phyloP scores from a whole-genome alignment of 2,329 filamentous ascomycete species.

The Phyllosticta ampelicida region DNA sequence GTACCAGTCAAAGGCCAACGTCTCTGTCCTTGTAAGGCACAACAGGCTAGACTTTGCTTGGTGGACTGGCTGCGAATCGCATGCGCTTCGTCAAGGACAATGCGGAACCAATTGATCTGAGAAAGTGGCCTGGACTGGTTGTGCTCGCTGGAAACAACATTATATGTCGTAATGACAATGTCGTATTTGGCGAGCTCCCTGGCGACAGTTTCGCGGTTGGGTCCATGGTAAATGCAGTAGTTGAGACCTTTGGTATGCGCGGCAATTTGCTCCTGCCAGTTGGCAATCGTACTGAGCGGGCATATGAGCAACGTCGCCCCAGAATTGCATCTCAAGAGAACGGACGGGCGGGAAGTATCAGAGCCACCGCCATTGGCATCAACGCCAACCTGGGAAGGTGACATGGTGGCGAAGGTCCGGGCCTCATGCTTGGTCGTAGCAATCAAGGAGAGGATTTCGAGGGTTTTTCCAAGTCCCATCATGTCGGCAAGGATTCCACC shows the following conservation, averaged over 20 bases:
- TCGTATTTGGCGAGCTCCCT: slow-evolving; percentile 62
- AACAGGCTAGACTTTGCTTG: slow-evolving; percentile 74
- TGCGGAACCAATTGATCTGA: slow-evolving; percentile 81
- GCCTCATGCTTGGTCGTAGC: slow-evolving; percentile 22
- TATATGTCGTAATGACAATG: slow-evolving; percentile 86
- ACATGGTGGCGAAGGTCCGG: slow-evolving; percentile 36
- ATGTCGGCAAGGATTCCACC: slow-evolving; percentile 42
- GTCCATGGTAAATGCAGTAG: slow-evolving; percentile 80
- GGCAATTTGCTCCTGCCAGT: slow-evolving; percentile 89
- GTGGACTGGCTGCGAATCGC: slow-evolving; percentile 81
- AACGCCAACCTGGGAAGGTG: slow-evolving; percentile 9
- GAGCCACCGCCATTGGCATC: background rate
- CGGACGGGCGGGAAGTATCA: background rate
- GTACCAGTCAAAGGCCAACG: slow-evolving; percentile 98
- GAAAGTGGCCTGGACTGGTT: slow-evolving; percentile 55
- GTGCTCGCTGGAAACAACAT: slow-evolving; percentile 73
- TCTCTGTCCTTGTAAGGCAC: slow-evolving; percentile 64
- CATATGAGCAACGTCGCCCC: slow-evolving; percentile 78
- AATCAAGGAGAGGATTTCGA: slow-evolving; percentile 75
- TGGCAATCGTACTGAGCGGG: slow-evolving; percentile 80
- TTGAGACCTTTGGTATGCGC: slow-evolving; percentile 62
- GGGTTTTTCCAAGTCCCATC: slow-evolving; percentile 43
- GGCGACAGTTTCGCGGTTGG: slow-evolving; percentile 56
- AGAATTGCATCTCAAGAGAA: slow-evolving; percentile 45
- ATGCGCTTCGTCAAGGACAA: slow-evolving; percentile 91